Conservation (phyloP, 805 yeast genomes). For the Ogataea sp. region DNA sequence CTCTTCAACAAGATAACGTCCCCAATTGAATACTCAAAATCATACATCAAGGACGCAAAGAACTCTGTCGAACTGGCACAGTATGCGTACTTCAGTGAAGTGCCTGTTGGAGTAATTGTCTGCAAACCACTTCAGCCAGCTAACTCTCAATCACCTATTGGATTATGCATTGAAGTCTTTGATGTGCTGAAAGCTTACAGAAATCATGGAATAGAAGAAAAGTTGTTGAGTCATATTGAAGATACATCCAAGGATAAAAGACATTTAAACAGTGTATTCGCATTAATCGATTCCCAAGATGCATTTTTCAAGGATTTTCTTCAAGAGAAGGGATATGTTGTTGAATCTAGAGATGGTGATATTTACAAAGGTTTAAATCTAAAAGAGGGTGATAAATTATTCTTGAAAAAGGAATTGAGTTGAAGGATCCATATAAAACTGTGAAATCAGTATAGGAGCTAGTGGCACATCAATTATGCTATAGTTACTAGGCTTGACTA, state of each 20-base stretch:
- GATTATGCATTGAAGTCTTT: conserved; percentile 15
- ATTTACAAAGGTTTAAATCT: conserved; percentile 14
- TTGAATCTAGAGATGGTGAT: conserved; percentile 11
- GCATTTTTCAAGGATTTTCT: conserved; percentile 6
- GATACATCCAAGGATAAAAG: conserved; percentile 43
- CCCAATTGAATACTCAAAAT: conserved; percentile 43
- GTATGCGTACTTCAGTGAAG: conserved; percentile 56
- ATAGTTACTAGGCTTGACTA: background rate
- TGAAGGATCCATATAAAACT: background rate
- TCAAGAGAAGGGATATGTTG: conserved; percentile 11
- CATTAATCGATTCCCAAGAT: conserved; percentile 2
- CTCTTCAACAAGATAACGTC: conserved; percentile 51
- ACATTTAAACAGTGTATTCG: conserved; percentile 42
- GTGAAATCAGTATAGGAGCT: too few relatives aligned
- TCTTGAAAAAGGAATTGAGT: conserved; percentile 4
- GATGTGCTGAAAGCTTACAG: conserved; percentile 52
- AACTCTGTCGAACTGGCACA: conserved; percentile 44
- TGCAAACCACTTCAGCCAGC: conserved; percentile 41
- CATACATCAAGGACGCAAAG: conserved; percentile 43
- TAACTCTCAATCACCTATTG: conserved; percentile 27
- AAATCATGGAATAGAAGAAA: conserved; percentile 50
- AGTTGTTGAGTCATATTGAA: conserved; percentile 48
- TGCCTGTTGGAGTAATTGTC: conserved; percentile 74
- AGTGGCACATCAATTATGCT: too few relatives aligned
- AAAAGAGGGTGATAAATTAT: conserved; percentile 1